Conservation (phyloP, 139 green algal species). For the Raphidocelis subcapitata region DNA sequence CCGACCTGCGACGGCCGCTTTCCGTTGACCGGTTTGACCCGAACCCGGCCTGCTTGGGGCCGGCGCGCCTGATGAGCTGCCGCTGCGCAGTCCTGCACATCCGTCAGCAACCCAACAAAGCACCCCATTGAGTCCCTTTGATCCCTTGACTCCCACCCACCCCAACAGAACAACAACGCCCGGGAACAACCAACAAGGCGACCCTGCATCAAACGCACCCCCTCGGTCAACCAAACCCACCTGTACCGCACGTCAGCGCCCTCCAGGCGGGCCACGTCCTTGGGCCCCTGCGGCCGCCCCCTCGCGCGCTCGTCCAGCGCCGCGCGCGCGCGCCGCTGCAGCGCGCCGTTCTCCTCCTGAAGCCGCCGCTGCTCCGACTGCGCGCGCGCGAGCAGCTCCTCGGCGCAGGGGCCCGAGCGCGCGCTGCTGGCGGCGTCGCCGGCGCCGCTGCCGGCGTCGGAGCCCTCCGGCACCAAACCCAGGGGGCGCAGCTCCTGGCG, state of each 20-base stretch:
- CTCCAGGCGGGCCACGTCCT: constrained; percentile 49
- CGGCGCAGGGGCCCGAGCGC: not conserved
- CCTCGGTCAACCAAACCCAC: constrained; percentile 6
- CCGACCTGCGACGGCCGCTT: too few relatives aligned
- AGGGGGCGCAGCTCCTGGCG: too few relatives aligned
- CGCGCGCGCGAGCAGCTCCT: constrained; percentile 8
- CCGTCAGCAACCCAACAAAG: too few relatives aligned
- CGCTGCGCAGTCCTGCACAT: too few relatives aligned
- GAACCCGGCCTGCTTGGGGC: too few relatives aligned
- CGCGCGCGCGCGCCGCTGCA: constrained; percentile 45
- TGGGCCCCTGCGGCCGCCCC: constrained; percentile 36
- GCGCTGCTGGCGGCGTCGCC: not conserved
- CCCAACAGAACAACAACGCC: too few relatives aligned
- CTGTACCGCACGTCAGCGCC: constrained; percentile 52
- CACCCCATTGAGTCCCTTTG: too few relatives aligned
- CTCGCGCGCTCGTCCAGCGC: constrained; percentile 55
- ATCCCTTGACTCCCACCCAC: too few relatives aligned
- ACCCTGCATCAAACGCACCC: too few relatives aligned
- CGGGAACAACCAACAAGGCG: too few relatives aligned
- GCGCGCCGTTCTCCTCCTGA: constrained; percentile 46
- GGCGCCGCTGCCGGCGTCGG: not conserved
- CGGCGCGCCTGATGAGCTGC: too few relatives aligned
- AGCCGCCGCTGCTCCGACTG: constrained; percentile 44
- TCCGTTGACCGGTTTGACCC: too few relatives aligned
- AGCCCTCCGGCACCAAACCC: not conserved